These are phyloP conservation scores for Lyophyllum shimeji DNA, from an alignment of 768 basidiomycete species.

Conservation along the genomic window DNA sequence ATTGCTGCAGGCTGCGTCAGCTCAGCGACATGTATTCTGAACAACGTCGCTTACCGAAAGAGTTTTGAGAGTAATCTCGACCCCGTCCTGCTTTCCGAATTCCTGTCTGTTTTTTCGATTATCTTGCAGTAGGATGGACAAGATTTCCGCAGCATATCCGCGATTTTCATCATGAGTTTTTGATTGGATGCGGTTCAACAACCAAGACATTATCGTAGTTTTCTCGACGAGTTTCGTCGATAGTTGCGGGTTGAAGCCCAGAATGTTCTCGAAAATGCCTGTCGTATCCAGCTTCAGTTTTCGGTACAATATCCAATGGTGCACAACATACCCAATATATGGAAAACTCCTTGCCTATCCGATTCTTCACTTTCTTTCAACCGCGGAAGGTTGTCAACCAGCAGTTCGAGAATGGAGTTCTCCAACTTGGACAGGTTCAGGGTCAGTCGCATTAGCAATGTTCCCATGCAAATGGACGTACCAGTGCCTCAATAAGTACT, in stretches of 20 bases:
- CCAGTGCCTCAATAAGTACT: conserved; percentile 72
- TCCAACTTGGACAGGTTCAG: conserved; percentile 53
- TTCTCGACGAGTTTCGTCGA: conserved; percentile 68
- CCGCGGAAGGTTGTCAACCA: conserved; percentile 85
- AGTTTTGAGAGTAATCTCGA: conserved; percentile 73
- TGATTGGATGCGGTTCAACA: conserved; percentile 71
- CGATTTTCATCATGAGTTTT: conserved; percentile 87
- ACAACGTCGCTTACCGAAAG: conserved; percentile 64
- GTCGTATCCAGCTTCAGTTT: background rate
- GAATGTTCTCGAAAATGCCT: conserved; percentile 92
- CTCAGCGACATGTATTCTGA: conserved; percentile 12
- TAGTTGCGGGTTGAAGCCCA: conserved; percentile 81
- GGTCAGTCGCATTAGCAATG: conserved; percentile 4
- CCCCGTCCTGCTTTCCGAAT: conserved; percentile 72
- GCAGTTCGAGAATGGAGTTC: conserved; percentile 80
- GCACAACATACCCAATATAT: conserved; percentile 67
- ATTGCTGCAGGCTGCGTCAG: conserved; percentile 56
- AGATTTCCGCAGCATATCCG: conserved; percentile 87
- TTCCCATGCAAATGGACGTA: conserved; percentile 36
- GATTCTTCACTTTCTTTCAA: conserved; percentile 91
- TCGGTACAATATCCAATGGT: background rate
- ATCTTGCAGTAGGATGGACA: conserved; percentile 88
- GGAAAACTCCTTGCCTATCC: conserved; percentile 90
- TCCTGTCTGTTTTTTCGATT: conserved; percentile 66
- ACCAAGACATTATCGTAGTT: conserved; percentile 77